Evolutionary conservation across 2,329 filamentous ascomycete genomes (phyloP), one percentile per base, ranked within the genome.

Genomic region (Botrytis tulipae): DNA sequence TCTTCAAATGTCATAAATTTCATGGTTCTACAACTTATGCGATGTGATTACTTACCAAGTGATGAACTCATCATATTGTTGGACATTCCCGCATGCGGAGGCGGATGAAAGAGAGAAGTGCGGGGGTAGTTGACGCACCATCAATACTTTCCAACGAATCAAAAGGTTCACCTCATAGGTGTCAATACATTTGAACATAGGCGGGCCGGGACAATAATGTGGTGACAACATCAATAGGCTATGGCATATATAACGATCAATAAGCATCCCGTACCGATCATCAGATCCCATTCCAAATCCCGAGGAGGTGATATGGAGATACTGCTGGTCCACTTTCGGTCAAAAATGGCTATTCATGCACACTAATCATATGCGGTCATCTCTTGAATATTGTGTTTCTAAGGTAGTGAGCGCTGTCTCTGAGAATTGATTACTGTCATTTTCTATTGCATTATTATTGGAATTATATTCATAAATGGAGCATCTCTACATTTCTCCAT

Each of bases 11-110:
- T 2, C 25, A 40, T 35, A 40, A 37, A 9, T 12, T 40, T 29
- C 25, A 54, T 40, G 40, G 25, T 65, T 40, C 8, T 44, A 63
- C 44, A 40, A 29, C 7, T 2, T 51, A 71, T 63, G 69, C 42
- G 6, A 40, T 37, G 32, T 63, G 69, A 71, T 71, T 71, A 71
- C 44, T 29, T 54, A 35, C 16, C 59, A 9, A 40, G 46, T 16
- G 29, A 67, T 40, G 65, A 54, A 4, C 65, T 46, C 32, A 54
- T 37, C 32, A 54, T n/a, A n/a, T 8, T 40, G 16, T 51, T 29
- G 29, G 2, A 35, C 16, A 29, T 48, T 22, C 25, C 8, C 20
- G 6, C n/a, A 44, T 70, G 29, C 20, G 20, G n/a, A 59, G 25
- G 18, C 20, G 67, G 51, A 32, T 35, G 60, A 70, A 32, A 37